phyloP scores from a whole-genome alignment of 2,329 filamentous ascomycete genomes.

The Pseudogymnoascus sp. region DNA sequence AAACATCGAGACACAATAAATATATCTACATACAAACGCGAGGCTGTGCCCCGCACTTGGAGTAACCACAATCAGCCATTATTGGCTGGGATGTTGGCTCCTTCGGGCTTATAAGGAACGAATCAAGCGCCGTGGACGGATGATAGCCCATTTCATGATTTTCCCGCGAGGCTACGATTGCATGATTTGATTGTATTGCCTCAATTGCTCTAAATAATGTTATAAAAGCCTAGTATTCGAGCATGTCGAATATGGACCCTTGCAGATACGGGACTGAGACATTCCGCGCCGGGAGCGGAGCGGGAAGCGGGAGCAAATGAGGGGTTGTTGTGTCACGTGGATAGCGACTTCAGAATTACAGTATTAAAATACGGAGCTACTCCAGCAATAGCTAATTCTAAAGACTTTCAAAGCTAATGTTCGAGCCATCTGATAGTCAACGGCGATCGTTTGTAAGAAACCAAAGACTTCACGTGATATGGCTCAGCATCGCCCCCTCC shows the following conservation, averaged over 20 bases:
- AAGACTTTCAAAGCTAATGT: background rate
- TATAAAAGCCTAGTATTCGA: background rate
- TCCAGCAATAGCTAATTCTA: background rate
- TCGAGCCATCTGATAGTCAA: background rate
- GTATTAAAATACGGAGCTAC: background rate
- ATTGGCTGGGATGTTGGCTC: background rate
- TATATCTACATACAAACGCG: background rate
- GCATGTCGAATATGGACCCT: background rate
- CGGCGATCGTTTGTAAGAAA: background rate
- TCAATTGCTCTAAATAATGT: background rate
- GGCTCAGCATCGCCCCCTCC: background rate
- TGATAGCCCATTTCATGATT: background rate
- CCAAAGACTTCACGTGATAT: background rate
- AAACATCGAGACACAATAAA: background rate
- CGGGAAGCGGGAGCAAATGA: background rate
- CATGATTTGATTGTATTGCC: background rate
- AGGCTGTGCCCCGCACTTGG: background rate
- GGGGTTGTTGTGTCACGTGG: background rate
- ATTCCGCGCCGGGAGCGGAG: background rate
- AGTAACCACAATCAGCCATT: background rate
- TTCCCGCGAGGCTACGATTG: background rate
- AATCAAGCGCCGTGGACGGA: background rate
- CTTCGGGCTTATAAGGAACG: background rate
- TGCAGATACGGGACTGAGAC: background rate
- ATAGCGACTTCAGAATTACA: background rate